Percentiles rank a stretch among this genome's conserved stretches.
Evolutionary conservation across 805 yeast genomes (phyloP).

Genomic region (Starmera quercuum): DNA sequence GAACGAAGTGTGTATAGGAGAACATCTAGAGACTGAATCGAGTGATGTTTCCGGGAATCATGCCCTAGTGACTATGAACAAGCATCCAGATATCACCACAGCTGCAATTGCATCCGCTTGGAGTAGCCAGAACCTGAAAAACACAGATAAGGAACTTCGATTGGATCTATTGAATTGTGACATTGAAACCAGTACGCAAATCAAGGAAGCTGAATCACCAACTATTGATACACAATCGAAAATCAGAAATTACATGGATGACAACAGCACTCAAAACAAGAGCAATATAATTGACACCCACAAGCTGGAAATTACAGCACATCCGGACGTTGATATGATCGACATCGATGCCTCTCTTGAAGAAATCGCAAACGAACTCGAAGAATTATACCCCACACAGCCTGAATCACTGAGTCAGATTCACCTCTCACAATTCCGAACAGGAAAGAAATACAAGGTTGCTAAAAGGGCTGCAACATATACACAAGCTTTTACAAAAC

Average conservation of each 20-base stretch:
- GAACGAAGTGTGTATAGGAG: neutral
- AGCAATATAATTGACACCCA: neutral
- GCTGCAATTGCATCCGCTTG: neutral
- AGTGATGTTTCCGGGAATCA: conserved; percentile 8
- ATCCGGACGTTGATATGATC: neutral
- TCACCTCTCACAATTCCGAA: neutral
- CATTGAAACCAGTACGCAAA: no score
- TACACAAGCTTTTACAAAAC: no score
- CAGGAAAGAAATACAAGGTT: conserved; percentile 1
- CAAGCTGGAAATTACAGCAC: neutral
- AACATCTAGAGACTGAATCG: neutral
- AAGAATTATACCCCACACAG: conserved; percentile 21
- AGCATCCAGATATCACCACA: neutral
- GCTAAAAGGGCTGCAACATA: neutral
- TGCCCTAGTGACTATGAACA: conserved; percentile 6
- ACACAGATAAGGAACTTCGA: neutral
- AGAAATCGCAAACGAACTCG: conserved; percentile 19
- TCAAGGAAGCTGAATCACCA: conserved; percentile 1
- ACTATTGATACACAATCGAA: no score
- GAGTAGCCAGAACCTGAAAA: no score
- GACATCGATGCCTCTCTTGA: conserved; percentile 2
- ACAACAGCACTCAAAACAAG: neutral
- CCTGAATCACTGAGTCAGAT: conserved; percentile 13
- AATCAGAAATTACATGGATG: neutral
- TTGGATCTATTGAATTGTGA: neutral